Percentiles rank a stretch among this genome's conserved stretches.
phyloP scores from a whole-genome alignment of 2,329 filamentous ascomycete genomes.

The Penicillium sp. region DNA sequence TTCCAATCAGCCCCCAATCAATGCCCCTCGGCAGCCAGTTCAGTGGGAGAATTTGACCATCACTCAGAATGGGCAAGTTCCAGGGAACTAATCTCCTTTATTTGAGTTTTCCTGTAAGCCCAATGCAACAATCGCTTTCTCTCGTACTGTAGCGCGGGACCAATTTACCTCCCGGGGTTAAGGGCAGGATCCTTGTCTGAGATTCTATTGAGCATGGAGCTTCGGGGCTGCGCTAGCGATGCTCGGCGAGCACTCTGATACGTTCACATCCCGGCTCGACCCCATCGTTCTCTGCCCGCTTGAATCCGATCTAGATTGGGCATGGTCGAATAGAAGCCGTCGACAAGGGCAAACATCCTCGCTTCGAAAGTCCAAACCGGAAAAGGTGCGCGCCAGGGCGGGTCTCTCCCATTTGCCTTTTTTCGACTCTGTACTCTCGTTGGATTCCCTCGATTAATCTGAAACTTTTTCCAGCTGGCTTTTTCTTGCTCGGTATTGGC shows the following conservation, averaged over 20 bases:
- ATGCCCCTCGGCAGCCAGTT: background rate
- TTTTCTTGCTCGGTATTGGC: background rate
- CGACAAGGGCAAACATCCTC: slow-evolving; percentile 5
- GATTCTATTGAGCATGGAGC: background rate
- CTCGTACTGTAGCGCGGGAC: background rate
- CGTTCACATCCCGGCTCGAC: slow-evolving; percentile 5
- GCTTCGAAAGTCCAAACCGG: slow-evolving; percentile 13
- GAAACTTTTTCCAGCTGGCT: slow-evolving; percentile 8
- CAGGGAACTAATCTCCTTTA: background rate
- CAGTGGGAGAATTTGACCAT: background rate
- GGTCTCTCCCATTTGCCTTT: background rate
- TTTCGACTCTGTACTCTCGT: background rate
- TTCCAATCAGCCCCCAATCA: slow-evolving; percentile 2
- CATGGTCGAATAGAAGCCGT: background rate
- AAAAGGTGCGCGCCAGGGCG: background rate
- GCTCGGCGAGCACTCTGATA: slow-evolving; percentile 13
- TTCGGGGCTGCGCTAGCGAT: background rate
- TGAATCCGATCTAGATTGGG: slow-evolving; percentile 29
- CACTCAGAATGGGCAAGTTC: background rate
- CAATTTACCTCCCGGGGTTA: background rate
- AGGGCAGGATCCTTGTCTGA: background rate
- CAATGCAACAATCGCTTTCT: background rate
- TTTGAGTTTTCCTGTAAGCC: background rate
- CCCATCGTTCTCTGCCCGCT: slow-evolving; percentile 19
- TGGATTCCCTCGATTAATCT: slow-evolving; percentile 20